Evolutionary conservation across 352 stramenopile species (phyloP).

Genomic region (Phytophthora melonis): DNA sequence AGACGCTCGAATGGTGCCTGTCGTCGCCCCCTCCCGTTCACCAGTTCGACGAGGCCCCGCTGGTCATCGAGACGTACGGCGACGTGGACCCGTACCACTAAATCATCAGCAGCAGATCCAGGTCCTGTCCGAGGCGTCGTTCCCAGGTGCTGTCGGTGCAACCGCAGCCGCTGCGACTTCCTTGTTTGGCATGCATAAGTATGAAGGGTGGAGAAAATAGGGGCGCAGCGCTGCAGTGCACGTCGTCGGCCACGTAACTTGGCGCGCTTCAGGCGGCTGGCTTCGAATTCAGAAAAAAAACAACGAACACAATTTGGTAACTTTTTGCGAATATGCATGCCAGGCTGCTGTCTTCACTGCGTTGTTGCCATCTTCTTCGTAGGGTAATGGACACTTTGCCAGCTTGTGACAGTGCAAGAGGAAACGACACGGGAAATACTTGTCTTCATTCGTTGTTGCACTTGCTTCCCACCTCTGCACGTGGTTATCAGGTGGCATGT

Average conservation of each 20-base stretch:
- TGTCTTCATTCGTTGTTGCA: constrained; percentile 16
- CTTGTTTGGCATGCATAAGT: constrained; percentile 42
- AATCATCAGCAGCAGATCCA: constrained; percentile 24
- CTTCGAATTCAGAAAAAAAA: constrained; percentile 32
- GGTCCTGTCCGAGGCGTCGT: not conserved
- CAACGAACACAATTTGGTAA: constrained; percentile 39
- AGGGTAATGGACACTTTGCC: too few species aligned
- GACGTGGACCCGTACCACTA: constrained; percentile 88
- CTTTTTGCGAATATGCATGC: constrained; percentile 41
- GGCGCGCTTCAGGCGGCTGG: not conserved
- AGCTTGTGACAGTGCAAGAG: too few species aligned
- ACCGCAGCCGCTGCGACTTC: constrained; percentile 3
- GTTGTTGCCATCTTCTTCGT: constrained; percentile 5
- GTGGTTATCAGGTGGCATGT: not conserved
- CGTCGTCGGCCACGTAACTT: not conserved
- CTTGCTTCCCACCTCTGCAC: not conserved
- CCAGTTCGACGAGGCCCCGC: constrained; percentile 90
- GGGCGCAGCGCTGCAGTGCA: constrained; percentile 10
- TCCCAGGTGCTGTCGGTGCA: too few species aligned
- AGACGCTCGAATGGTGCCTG: constrained; percentile 90
- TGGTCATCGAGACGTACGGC: constrained; percentile 91
- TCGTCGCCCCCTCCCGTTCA: constrained; percentile 86
- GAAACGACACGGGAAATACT: constrained; percentile 15
- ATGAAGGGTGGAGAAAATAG: constrained; percentile 27
- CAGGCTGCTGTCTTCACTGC: not conserved